Base-by-base conservation (phyloP, 345 rosid genomes). In the Salix brachista region DNA sequence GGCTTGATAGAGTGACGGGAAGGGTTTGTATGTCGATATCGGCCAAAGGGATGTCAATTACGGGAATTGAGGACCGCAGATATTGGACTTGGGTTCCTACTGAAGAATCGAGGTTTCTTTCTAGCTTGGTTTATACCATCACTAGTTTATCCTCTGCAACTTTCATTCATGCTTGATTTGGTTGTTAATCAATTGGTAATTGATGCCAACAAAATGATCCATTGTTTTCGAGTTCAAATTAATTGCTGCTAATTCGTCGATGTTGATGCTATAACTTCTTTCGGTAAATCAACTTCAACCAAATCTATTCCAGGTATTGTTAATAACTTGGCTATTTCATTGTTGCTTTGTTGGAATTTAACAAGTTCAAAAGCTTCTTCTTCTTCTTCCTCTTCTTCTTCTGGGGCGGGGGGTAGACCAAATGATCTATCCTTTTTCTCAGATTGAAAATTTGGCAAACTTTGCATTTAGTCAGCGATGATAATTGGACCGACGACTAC, bases 21-120 rank as follows among this genome's bases (percentile, higher is more conserved):
- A 85, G 92, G 73, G 90, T 90, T 74, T 91, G 96, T 76, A 85
- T 95, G 97, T 89, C 96, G 0, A 87, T 95, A 77, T 90, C 97
- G 2, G 96, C 99, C 0, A 92, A 83, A 84, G 97, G 91, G 69
- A 89, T 95, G 97, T 84, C 91, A 5, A 90, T 95, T n/a, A 95
- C 99, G 2, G 97, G 97, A 39, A 93, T 95, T 36, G 97, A 93
- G 44, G 99, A 95, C 67, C 85, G 97, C 69, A 90, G 99, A 85
- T 95, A 95, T 78, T 95, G 99, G 99, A 95, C 85, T 82, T 91
- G 97, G 99, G 75, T 90, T 74, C 86, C 92, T 5, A 95, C 97
- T 7, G 97, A 91, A 87, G 99, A 95, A 81, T 93, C 99, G 72
- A 93, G 99, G 99, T 95, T 76, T 6, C 79, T 71, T 76, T 72